These are phyloP conservation scores for Selenicereus undatus DNA, from an alignment of 148 eudicot species.

Conservation along the genomic window DNA sequence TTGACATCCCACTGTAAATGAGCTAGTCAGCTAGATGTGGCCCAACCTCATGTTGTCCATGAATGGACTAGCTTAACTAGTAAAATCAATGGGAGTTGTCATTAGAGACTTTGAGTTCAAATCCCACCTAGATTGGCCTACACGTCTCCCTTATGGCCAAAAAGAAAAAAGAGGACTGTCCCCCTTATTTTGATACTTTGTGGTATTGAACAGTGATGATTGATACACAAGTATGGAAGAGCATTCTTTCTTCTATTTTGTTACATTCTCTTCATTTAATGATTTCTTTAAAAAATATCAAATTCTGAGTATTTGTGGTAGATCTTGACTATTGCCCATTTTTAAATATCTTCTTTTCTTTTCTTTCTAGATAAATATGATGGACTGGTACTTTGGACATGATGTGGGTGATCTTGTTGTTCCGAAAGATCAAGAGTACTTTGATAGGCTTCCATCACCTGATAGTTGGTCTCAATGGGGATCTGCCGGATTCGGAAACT, in stretches of 20 bases:
- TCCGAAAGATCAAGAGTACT: constrained; percentile 43
- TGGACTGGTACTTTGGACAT: constrained; percentile 61
- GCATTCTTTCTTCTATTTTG: not conserved
- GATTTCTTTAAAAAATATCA: not conserved
- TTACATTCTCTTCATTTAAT: not conserved
- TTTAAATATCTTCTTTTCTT: not conserved
- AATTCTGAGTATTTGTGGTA: not conserved
- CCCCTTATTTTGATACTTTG: no score
- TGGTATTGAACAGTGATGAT: no score
- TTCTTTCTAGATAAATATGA: constrained; percentile 31
- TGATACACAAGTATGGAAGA: not conserved
- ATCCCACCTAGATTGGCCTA: no score
- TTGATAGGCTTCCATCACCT: constrained; percentile 53
- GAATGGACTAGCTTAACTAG: no score
- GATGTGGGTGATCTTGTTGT: constrained; percentile 53
- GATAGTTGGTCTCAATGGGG: constrained; percentile 64
- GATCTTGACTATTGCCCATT: not conserved
- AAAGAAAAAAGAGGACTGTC: no score
- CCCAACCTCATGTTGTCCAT: not conserved
- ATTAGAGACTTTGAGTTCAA: no score
- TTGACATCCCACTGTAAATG: not conserved
- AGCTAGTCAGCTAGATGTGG: not conserved
- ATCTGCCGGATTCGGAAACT: constrained; percentile 28
- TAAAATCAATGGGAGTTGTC: no score
- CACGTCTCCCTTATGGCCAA: no score